Evolutionary conservation across 2,329 filamentous ascomycete species (phyloP).

Genomic region (Cordyceps cicadae): DNA sequence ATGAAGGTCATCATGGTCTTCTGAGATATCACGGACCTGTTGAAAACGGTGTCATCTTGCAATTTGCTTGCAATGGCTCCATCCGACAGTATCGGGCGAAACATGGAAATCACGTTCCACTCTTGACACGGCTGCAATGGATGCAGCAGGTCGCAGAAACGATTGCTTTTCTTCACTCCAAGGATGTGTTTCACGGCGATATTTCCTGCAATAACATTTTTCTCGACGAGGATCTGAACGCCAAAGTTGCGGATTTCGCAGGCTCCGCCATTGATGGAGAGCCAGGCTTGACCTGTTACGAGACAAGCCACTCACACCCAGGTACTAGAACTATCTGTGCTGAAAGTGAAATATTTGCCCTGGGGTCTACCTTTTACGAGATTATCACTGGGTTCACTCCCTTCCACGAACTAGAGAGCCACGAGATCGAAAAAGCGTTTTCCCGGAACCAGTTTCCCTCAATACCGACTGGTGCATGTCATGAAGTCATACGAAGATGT

Average conservation of each 20-base stretch:
- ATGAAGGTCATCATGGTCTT: too few relatives aligned
- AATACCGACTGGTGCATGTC: too few relatives aligned
- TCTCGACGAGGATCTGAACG: neutral
- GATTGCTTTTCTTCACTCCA: neutral
- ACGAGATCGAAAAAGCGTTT: too few relatives aligned
- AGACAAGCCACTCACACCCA: neutral
- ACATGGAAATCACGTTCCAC: too few relatives aligned
- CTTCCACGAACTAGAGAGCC: neutral
- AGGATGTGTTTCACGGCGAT: neutral
- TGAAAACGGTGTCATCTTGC: too few relatives aligned
- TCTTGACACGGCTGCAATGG: neutral
- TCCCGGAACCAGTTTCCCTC: too few relatives aligned
- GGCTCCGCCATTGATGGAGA: neutral
- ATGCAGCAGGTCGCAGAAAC: neutral
- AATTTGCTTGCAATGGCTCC: too few relatives aligned
- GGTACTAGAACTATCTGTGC: neutral
- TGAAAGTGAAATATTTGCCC: conserved; percentile 10
- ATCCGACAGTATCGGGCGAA: too few relatives aligned
- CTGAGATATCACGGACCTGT: too few relatives aligned
- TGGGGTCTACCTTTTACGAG: conserved; percentile 9
- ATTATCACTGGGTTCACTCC: neutral
- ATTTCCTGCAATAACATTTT: neutral
- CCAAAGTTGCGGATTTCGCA: neutral
- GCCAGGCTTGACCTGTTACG: neutral
- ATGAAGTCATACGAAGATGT: too few relatives aligned